Conservation (phyloP, 495 filamentous ascomycete genomes). For the Penicillium flavigenum region DNA sequence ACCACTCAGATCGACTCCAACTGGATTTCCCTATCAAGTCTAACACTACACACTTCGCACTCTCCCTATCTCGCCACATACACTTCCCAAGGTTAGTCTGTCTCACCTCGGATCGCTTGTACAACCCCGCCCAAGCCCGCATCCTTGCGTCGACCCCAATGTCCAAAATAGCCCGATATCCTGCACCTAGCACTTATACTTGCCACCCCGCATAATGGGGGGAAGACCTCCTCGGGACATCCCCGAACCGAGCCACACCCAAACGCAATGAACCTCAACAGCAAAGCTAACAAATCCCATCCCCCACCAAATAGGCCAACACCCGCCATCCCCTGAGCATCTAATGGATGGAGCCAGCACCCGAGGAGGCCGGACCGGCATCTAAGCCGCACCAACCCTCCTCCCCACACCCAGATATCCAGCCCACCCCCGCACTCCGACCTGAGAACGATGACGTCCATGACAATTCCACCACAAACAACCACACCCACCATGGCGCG, state of each 20-base stretch:
- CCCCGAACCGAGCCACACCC: not conserved
- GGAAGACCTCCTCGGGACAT: not conserved
- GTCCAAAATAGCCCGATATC: not conserved
- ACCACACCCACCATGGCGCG: conserved; percentile 8
- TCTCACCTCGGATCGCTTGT: conserved; percentile 1
- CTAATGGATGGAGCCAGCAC: conserved; percentile 54
- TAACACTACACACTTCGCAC: no score
- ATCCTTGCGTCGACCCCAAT: not conserved
- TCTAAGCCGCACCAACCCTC: conserved; percentile 29
- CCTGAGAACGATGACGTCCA: conserved; percentile 8
- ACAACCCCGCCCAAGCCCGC: not conserved
- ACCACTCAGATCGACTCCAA: not conserved
- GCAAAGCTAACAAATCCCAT: not conserved
- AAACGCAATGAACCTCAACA: not conserved
- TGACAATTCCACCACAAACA: conserved; percentile 5
- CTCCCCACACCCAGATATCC: conserved; percentile 14
- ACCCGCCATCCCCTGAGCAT: conserved; percentile 12
- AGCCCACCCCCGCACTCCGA: conserved; percentile 8
- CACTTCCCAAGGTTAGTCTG: conserved; percentile 1
- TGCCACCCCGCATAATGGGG: conserved; percentile 8
- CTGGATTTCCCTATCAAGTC: not conserved
- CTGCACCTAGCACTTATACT: not conserved
- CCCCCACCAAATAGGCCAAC: not conserved
- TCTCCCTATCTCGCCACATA: not conserved
- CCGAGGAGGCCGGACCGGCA: conserved; percentile 43